Conservation (phyloP, 2,329 filamentous ascomycete genomes). For the Basipetospora sp. region DNA sequence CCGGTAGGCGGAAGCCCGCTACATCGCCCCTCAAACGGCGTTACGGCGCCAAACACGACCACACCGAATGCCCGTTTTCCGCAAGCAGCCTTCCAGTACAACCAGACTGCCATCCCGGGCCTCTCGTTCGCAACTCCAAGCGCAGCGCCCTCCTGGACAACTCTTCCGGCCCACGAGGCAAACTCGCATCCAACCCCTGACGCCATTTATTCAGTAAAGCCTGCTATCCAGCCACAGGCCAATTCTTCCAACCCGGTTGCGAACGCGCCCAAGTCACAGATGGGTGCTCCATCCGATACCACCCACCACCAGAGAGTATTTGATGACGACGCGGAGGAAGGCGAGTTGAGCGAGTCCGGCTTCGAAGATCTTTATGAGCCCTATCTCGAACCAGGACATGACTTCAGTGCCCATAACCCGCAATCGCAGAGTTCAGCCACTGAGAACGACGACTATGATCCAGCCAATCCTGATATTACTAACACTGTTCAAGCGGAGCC, state of each 20-base stretch:
- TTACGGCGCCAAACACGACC: too few relatives aligned
- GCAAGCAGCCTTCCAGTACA: constrained; percentile 11
- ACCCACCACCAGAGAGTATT: too few relatives aligned
- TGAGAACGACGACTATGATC: constrained; percentile 8
- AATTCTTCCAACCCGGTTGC: too few relatives aligned
- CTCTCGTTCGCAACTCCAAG: constrained; percentile 9
- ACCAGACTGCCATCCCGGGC: constrained; percentile 20
- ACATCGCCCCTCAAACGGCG: too few relatives aligned
- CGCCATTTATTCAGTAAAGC: too few relatives aligned
- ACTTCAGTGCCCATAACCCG: neutral
- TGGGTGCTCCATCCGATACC: too few relatives aligned
- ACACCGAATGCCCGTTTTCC: neutral
- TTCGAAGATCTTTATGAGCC: constrained; percentile 43
- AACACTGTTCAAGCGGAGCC: too few relatives aligned
- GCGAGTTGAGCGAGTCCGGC: constrained; percentile 60
- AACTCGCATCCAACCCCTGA: too few relatives aligned
- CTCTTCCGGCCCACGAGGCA: neutral
- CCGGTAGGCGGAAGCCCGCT: too few relatives aligned
- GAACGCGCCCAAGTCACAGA: too few relatives aligned
- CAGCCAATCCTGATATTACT: constrained; percentile 1
- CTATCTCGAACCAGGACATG: constrained; percentile 5
- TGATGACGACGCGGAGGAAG: constrained; percentile 43
- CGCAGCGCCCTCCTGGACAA: neutral
- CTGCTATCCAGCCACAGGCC: too few relatives aligned
- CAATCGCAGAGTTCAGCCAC: neutral